These are phyloP conservation scores for Cryphonectria parasitica DNA, from an alignment of 2,329 filamentous ascomycete species.

Conservation along the genomic window DNA sequence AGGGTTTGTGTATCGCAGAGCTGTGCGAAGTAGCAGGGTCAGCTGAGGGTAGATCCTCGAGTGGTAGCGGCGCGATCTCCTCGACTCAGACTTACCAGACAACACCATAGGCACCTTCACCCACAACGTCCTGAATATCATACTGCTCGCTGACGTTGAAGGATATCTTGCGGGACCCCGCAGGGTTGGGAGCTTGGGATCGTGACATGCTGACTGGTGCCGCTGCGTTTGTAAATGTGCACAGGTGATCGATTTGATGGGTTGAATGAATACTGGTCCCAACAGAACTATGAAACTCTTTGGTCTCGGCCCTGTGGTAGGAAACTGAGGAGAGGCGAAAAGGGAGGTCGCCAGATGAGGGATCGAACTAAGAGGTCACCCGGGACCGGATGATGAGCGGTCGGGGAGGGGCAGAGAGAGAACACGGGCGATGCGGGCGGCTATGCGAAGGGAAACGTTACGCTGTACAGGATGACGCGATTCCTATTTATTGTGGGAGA, in stretches of 20 bases:
- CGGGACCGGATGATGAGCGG: slow-evolving; percentile 14
- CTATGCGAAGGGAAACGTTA: background rate
- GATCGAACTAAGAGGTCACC: slow-evolving; percentile 19
- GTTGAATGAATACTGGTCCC: background rate
- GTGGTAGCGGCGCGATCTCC: background rate
- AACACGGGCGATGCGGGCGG: background rate
- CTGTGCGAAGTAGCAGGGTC: slow-evolving; percentile 48
- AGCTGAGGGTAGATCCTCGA: slow-evolving; percentile 5
- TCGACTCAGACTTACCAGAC: slow-evolving; percentile 78
- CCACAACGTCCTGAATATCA: slow-evolving; percentile 98
- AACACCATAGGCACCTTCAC: slow-evolving; percentile 96
- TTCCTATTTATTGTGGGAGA: background rate
- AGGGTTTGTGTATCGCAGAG: slow-evolving; percentile 97
- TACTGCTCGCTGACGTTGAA: slow-evolving; percentile 99
- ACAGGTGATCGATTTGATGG: background rate
- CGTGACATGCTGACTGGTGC: slow-evolving; percentile 54
- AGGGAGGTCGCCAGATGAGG: slow-evolving; percentile 4
- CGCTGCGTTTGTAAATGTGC: background rate
- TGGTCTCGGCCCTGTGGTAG: slow-evolving; percentile 5
- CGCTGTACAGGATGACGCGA: background rate
- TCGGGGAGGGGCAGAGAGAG: background rate
- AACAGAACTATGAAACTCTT: slow-evolving; percentile 5
- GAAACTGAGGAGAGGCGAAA: slow-evolving; percentile 8
- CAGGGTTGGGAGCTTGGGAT: slow-evolving; percentile 58
- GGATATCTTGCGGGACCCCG: slow-evolving; percentile 87